Conservation (phyloP, 306 rosid species). For the Pterocarpus macrocarpus region DNA sequence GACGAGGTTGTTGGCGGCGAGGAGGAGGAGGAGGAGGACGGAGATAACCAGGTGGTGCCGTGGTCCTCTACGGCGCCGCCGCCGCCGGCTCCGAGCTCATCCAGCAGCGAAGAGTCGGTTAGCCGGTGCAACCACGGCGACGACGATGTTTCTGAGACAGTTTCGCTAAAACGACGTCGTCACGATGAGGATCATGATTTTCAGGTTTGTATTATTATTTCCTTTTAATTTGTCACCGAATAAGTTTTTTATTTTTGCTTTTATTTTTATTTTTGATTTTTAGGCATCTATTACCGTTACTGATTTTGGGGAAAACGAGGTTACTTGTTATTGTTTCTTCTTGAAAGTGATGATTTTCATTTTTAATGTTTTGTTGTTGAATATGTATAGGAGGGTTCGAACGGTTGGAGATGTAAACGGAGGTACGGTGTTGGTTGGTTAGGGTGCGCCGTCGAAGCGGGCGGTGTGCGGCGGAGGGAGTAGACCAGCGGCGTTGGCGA, state of each 20-base stretch:
- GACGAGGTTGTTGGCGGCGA: slow-evolving; percentile 48
- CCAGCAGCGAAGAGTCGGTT: slow-evolving; percentile 66
- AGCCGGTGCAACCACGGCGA: slow-evolving; percentile 39
- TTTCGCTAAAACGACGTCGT: slow-evolving; percentile 65
- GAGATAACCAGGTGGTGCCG: slow-evolving; percentile 72
- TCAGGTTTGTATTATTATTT: slow-evolving; percentile 44
- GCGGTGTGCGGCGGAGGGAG: slow-evolving; percentile 35
- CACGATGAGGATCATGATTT: slow-evolving; percentile 44
- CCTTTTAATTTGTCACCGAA: background rate
- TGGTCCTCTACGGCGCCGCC: slow-evolving; percentile 59
- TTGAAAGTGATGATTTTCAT: background rate
- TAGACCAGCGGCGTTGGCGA: slow-evolving; percentile 4
- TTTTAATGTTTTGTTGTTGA: background rate
- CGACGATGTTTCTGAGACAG: slow-evolving; percentile 40
- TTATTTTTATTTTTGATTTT: background rate
- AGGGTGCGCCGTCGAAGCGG: slow-evolving; percentile 27
- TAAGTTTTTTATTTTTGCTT: background rate
- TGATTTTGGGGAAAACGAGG: background rate
- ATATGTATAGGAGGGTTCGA: slow-evolving; percentile 48
- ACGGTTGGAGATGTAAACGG: slow-evolving; percentile 18
- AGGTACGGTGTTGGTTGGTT: slow-evolving; percentile 24
- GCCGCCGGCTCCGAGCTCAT: slow-evolving; percentile 66
- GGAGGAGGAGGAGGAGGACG: slow-evolving; percentile 32
- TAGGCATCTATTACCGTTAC: background rate
- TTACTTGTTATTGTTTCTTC: background rate